Percentiles rank a stretch among this genome's conserved stretches.
Conservation (phyloP, 129 eudicot genomes). For the Heracleum sosnowskyi region DNA sequence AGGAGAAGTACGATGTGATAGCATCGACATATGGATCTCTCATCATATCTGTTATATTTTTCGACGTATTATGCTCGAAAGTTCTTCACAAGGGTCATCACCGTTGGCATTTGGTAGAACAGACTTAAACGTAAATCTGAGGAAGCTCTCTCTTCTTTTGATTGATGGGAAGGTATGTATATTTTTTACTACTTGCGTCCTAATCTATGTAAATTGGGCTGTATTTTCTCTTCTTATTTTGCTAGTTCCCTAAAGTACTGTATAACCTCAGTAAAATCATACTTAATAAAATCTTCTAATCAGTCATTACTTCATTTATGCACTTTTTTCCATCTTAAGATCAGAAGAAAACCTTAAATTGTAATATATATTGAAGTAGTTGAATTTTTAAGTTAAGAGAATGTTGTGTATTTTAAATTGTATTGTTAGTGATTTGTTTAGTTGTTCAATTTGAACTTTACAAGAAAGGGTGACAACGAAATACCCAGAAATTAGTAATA, state of each 20-base stretch:
- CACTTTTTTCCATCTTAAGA: neutral
- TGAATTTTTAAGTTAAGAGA: neutral
- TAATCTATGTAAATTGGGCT: neutral
- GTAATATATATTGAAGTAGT: neutral
- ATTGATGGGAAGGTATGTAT: conserved; percentile 73
- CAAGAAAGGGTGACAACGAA: neutral
- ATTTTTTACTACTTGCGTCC: neutral
- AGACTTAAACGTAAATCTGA: conserved; percentile 40
- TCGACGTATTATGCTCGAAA: conserved; percentile 30
- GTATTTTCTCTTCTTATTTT: neutral
- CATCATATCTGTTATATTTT: conserved; percentile 53
- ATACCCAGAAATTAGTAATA: neutral
- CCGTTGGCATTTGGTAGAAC: conserved; percentile 20
- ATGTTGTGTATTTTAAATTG: neutral
- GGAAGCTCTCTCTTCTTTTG: conserved; percentile 64
- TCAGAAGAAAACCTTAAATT: neutral
- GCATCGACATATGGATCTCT: conserved; percentile 63
- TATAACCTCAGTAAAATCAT: neutral
- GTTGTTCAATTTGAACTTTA: neutral
- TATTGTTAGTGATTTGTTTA: neutral
- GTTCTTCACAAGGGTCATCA: conserved; percentile 40
- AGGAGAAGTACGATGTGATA: conserved; percentile 44
- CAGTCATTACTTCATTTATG: neutral
- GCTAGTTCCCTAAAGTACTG: neutral
- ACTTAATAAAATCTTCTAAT: neutral